Conservation (phyloP, 2,329 filamentous ascomycete genomes). For the Hypoxylon sp. region DNA sequence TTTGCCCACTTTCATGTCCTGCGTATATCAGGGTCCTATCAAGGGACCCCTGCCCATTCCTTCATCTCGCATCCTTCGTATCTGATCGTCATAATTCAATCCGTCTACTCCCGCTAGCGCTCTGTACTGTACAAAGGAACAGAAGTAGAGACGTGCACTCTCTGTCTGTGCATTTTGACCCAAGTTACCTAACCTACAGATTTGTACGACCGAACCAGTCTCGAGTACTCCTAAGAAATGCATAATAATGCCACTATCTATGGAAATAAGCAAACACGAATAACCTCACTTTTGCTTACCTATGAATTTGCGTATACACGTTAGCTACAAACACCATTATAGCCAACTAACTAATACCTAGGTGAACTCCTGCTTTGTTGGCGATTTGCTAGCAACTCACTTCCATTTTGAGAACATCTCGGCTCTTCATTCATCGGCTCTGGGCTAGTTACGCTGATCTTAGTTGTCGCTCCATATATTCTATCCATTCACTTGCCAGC, state of each 20-base stretch:
- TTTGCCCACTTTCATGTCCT: slow-evolving; percentile 34
- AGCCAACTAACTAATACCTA: neutral
- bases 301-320: slow-evolving; percentile 8
- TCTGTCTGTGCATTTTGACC: slow-evolving; percentile 37
- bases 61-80: slow-evolving; percentile 46
- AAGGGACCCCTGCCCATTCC: slow-evolving; percentile 44
- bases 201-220: slow-evolving; percentile 22
- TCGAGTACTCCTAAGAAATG: slow-evolving; percentile 12
- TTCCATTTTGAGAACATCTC: slow-evolving; percentile 14
- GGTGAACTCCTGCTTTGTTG: slow-evolving; percentile 4
- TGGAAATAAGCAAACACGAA: slow-evolving; percentile 25
- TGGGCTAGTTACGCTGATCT: slow-evolving; percentile 34
- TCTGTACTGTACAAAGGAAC: slow-evolving; percentile 29
- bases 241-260: slow-evolving; percentile 11
- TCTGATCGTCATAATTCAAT: slow-evolving; percentile 44
- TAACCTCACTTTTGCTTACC: slow-evolving; percentile 31
- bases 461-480: slow-evolving; percentile 31
- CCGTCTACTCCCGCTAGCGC: slow-evolving; percentile 35
- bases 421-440: slow-evolving; percentile 17
- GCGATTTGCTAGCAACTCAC: slow-evolving; percentile 6
- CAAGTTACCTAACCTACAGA: slow-evolving; percentile 27
- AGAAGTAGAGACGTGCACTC: slow-evolving; percentile 22
- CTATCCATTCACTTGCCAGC: slow-evolving; percentile 31
- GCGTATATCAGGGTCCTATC: slow-evolving; percentile 45
- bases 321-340: neutral